Percentiles rank a stretch among this genome's conserved stretches.
Conservation (phyloP, 78 protist genomes). For the Dictyostelium firmibasis region DNA sequence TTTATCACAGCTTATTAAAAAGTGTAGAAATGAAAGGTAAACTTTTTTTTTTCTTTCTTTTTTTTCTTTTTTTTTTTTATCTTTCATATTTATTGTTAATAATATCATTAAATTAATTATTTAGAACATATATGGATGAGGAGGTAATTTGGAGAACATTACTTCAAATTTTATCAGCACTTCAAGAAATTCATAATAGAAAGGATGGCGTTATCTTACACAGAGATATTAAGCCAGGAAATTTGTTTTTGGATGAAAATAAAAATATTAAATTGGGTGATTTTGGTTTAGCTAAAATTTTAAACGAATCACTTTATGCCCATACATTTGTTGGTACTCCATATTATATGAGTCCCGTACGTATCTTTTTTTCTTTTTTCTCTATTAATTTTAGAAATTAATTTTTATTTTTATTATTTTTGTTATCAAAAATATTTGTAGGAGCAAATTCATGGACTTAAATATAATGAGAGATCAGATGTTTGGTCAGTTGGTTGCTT, state of each 20-base stretch:
- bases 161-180: slow-evolving; percentile 85
- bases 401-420: not conserved
- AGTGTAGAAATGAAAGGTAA: slow-evolving; percentile 52
- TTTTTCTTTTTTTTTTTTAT: not conserved
- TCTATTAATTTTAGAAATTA: not conserved
- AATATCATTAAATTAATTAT: not conserved
- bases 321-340: slow-evolving; percentile 95
- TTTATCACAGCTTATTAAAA: slow-evolving; percentile 78
- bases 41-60: not conserved
- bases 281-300: slow-evolving; percentile 94
- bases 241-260: slow-evolving; percentile 86
- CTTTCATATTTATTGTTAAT: not conserved
- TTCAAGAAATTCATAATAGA: slow-evolving; percentile 82
- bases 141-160: slow-evolving; percentile 86
- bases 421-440: not conserved
- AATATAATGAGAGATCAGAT: slow-evolving; percentile 91
- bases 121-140: slow-evolving; percentile 80
- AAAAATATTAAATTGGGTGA: slow-evolving; percentile 93
- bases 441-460: slow-evolving; percentile 82
- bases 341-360: slow-evolving; percentile 89
- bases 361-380: not conserved
- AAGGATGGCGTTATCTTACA: slow-evolving; percentile 89
- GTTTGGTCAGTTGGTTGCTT: slow-evolving; percentile 94
- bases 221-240: slow-evolving; percentile 93
- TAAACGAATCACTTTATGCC: slow-evolving; percentile 81